Percentiles rank a stretch among this genome's conserved stretches.
These are phyloP conservation scores for Physcomitrium patens DNA, from an alignment of 225 moss, liverwort and hornwort species.

Conservation along the genomic window DNA sequence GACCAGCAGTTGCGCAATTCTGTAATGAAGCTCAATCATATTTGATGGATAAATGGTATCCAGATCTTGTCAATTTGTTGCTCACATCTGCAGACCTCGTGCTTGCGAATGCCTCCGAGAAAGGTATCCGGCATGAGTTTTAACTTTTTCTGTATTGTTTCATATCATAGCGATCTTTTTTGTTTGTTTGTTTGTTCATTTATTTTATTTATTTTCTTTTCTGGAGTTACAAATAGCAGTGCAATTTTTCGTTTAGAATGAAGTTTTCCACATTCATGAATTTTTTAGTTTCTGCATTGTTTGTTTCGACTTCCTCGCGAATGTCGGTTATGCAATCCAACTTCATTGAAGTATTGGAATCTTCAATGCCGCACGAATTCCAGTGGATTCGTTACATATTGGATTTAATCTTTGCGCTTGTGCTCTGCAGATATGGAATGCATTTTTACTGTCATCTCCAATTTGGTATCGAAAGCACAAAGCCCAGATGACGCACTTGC, in stretches of 20 bases:
- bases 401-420: neutral
- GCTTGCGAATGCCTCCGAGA: slow-evolving; percentile 86
- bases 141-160: neutral
- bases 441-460: slow-evolving; percentile 95
- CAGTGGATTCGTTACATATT: slow-evolving; percentile 1
- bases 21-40: slow-evolving; percentile 80
- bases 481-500: slow-evolving; percentile 98
- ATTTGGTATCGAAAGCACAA: slow-evolving; percentile 91
- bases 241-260: neutral
- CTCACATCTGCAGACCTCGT: slow-evolving; percentile 97
- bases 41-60: slow-evolving; percentile 64
- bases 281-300: neutral
- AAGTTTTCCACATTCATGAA: neutral
- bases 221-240: neutral
- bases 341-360: neutral
- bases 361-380: neutral
- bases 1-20: slow-evolving; percentile 81
- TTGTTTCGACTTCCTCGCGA: neutral
- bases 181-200: neutral
- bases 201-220: neutral
- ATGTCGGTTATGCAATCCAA: neutral
- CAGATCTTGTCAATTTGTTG: slow-evolving; percentile 83
- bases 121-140: slow-evolving; percentile 50
- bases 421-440: slow-evolving; percentile 84
- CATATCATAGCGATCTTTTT: neutral